Conservation (phyloP, 2,329 filamentous ascomycete species). For the Phoma sp. region DNA sequence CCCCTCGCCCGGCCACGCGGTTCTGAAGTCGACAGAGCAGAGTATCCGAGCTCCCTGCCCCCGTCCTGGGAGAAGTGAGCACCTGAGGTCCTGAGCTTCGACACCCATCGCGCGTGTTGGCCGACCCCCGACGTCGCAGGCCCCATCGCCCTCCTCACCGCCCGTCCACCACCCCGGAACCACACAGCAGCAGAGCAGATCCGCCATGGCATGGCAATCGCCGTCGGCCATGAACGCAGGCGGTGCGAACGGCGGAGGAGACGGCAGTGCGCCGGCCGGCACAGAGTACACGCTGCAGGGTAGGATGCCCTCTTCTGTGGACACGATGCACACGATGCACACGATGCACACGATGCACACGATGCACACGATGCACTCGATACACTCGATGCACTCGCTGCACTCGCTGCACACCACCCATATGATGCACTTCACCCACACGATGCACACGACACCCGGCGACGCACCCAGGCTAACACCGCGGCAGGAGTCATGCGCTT, state of each 20-base stretch:
- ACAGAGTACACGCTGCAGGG: conserved; percentile 77
- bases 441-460: conserved; percentile 4
- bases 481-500: conserved; percentile 93
- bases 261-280: conserved; percentile 61
- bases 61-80: conserved; percentile 19
- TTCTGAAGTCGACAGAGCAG: conserved; percentile 22
- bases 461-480: conserved; percentile 24
- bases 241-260: conserved; percentile 57
- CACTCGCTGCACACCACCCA: conserved; percentile 9
- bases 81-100: conserved; percentile 25
- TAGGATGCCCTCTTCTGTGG: conserved; percentile 41
- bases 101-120: conserved; percentile 22
- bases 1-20: not conserved
- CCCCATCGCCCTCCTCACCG: conserved; percentile 26
- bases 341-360: conserved; percentile 5
- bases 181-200: conserved; percentile 25
- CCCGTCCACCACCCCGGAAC: conserved; percentile 32
- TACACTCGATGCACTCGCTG: not conserved
- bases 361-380: conserved; percentile 7
- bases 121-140: conserved; percentile 41
- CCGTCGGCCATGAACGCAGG: conserved; percentile 67
- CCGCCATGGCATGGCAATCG: conserved; percentile 73
- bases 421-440: not conserved
- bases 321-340: conserved; percentile 10
- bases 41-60: not conserved